Evolutionary conservation across 441 rosid species (phyloP), one percentile per base, ranked within the genome.

Genomic region (Gossypium laxum): DNA sequence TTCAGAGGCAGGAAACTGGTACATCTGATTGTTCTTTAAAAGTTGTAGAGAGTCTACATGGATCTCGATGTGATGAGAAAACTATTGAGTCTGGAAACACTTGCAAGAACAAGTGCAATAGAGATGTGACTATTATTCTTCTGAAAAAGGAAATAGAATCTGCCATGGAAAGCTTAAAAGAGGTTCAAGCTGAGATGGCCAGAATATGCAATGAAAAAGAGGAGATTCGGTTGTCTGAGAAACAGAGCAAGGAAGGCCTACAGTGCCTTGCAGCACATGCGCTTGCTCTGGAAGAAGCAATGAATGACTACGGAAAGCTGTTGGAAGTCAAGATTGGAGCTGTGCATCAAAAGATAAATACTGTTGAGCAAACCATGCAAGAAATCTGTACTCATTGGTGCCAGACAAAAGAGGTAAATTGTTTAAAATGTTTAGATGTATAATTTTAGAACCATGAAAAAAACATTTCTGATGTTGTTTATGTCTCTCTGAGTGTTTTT

Each of bases 71-170:
- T 69, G 71, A 67, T 62, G 78, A 74, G 77, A 76, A 74, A 69
- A 70, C 70, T 71, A 71, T 51, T 43, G 78, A 78, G 30, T 57
- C 73, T 68, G 76, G 64, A 56, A 64, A 71, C 55, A 66, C 73
- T 56, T 73, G 74, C 74, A 79, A 78, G 61, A 73, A 80, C 73
- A 63, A 71, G 68, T 58, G 66, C 58, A 80, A 79, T 74, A 88
- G 89, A 82, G 90, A 87, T 71, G 66, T 76, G 68, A 83, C 91
- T 63, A 74, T 89, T 77, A 71, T 80, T 74, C 88, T 90, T 82
- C 82, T 94, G 73, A 92, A 80, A 84, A 79, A 76, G 81, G 99
- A 92, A 86, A 79, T 91, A 72, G 93, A 85, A 80, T 87, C 86
- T 77, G 98, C 99, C 21, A 83, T 92, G 70, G 81, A 76, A 78